Conservation (phyloP, 1,284 basidiomycete species). For the Cutaneotrichosporon dermatis region DNA sequence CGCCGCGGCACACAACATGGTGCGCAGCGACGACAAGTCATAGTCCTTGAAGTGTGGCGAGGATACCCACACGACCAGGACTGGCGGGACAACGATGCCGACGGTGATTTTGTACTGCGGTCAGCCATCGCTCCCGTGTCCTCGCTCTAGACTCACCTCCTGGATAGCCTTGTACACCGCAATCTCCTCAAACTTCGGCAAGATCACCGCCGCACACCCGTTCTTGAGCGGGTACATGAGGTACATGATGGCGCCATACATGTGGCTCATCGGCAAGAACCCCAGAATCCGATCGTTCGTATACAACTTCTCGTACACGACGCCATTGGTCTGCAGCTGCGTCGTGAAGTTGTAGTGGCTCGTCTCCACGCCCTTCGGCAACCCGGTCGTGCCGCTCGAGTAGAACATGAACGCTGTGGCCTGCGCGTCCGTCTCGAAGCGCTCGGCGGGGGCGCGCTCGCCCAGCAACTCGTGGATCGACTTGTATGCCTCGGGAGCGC, state of each 20-base stretch:
- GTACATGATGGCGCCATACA: conserved; percentile 33
- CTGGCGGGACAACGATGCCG: conserved; percentile 73
- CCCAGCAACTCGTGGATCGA: conserved; percentile 1
- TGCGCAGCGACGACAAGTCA: conserved; percentile 60
- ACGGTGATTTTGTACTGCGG: conserved; percentile 59
- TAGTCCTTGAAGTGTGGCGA: conserved; percentile 61
- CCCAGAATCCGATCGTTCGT: conserved; percentile 8
- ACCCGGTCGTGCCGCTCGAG: conserved; percentile 57
- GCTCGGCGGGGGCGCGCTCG: background rate
- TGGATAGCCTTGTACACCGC: conserved; percentile 65
- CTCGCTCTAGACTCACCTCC: conserved; percentile 50
- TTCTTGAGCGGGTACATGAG: conserved; percentile 59
- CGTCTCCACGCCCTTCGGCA: conserved; percentile 52
- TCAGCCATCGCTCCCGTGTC: conserved; percentile 61
- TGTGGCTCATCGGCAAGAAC: conserved; percentile 16
- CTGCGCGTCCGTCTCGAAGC: background rate
- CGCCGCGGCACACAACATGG: conserved; percentile 73
- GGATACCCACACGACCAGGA: conserved; percentile 57
- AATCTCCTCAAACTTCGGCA: conserved; percentile 58
- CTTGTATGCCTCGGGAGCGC: conserved; percentile 10
- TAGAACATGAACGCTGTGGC: conserved; percentile 55
- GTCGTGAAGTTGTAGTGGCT: conserved; percentile 62
- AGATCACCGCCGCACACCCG: conserved; percentile 62
- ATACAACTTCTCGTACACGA: background rate
- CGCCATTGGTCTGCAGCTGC: conserved; percentile 14